phyloP scores from a whole-genome alignment of 495 filamentous ascomycete species.

The Podospora pseudoanserina region DNA sequence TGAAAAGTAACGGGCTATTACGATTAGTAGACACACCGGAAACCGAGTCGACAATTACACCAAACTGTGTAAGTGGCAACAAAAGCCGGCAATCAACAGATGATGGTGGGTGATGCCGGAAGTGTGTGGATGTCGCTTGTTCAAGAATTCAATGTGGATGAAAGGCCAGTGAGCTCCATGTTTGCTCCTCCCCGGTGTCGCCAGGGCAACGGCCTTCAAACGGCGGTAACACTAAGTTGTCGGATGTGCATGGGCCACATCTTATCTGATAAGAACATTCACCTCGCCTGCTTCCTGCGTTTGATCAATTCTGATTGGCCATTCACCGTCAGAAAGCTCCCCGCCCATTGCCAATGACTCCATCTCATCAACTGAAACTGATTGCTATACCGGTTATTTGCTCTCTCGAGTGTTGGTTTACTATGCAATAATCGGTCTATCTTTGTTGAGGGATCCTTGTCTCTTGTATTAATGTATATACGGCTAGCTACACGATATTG shows the following conservation, averaged over 20 bases:
- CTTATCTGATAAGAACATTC: conserved; percentile 11
- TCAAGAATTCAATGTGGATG: conserved; percentile 17
- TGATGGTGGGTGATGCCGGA: not conserved
- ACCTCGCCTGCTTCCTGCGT: not conserved
- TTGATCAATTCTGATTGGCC: conserved; percentile 11
- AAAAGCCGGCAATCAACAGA: not conserved
- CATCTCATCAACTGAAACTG: not conserved
- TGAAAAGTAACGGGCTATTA: not conserved
- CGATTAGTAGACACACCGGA: not conserved
- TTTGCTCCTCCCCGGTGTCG: conserved; percentile 12
- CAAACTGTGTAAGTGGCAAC: conserved; percentile 3
- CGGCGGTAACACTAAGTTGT: not conserved
- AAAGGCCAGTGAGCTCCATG: conserved; percentile 5
- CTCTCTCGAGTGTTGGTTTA: not conserved
- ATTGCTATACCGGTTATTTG: not conserved
- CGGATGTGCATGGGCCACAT: not conserved
- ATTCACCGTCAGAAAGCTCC: conserved; percentile 8
- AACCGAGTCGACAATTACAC: not conserved
- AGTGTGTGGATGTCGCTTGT: conserved; percentile 10
- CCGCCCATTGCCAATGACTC: conserved; percentile 16
- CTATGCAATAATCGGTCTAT: not conserved
- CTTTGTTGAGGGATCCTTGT: not conserved
- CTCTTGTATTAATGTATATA: not conserved
- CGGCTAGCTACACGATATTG: not conserved
- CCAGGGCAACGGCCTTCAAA: conserved; percentile 12